These are phyloP conservation scores for Glycyrrhiza uralensis DNA, from an alignment of 306 rosid species.

Conservation along the genomic window DNA sequence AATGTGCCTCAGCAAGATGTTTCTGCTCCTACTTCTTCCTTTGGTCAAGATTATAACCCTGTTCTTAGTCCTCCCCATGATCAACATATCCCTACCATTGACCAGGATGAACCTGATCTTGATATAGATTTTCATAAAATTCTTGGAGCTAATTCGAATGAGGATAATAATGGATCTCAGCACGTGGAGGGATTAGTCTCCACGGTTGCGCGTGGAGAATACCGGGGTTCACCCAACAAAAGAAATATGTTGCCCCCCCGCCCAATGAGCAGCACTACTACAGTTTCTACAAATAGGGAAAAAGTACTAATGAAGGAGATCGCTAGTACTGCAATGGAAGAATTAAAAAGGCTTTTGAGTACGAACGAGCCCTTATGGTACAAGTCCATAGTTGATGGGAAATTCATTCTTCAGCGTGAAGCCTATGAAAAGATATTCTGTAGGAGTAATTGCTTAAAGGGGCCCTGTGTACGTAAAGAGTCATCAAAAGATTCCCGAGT, in stretches of 20 bases:
- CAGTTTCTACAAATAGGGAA: slow-evolving; percentile 29
- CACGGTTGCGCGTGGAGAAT: too few relatives aligned
- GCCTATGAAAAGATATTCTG: slow-evolving; percentile 39
- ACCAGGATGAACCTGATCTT: not conserved
- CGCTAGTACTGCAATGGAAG: slow-evolving; percentile 50
- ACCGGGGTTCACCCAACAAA: too few relatives aligned
- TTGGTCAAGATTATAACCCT: too few relatives aligned
- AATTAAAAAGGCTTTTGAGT: slow-evolving; percentile 37
- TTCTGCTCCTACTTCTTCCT: not conserved
- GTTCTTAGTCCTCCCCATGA: too few relatives aligned
- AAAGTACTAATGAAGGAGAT: slow-evolving; percentile 36
- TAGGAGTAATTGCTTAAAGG: slow-evolving; percentile 18
- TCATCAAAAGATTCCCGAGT: slow-evolving; percentile 56
- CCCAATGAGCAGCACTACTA: not conserved
- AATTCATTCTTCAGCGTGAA: slow-evolving; percentile 40
- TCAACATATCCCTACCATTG: not conserved
- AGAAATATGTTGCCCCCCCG: not conserved
- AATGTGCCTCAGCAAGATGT: too few relatives aligned
- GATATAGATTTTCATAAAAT: not conserved
- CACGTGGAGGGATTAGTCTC: too few relatives aligned
- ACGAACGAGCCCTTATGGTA: slow-evolving; percentile 62
- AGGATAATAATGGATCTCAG: too few relatives aligned
- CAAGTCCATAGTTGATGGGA: slow-evolving; percentile 21
- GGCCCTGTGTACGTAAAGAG: slow-evolving; percentile 32
- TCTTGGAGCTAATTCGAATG: too few relatives aligned